A percentile compares a stretch with the other conserved stretches of the same genome.
Conservation (phyloP, 177 flowering plant species). For the Vitis hybrid region DNA sequence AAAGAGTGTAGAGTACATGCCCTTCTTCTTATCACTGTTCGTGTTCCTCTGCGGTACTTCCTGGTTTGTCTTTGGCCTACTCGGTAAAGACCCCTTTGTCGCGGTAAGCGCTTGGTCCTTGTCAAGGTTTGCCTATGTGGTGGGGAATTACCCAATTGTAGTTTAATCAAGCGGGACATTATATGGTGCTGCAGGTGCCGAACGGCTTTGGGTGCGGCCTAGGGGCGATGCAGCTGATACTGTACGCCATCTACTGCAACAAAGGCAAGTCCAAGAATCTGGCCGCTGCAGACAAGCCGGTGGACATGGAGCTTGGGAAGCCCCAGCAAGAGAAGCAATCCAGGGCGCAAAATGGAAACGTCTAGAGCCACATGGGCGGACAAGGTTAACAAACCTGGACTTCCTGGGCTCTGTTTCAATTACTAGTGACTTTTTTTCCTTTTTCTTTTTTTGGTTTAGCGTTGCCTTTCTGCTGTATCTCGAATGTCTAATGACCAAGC, state of each 20-base stretch:
- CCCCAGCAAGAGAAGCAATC: conserved; percentile 11
- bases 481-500: background rate
- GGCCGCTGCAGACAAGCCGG: background rate
- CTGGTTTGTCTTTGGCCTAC: conserved; percentile 65
- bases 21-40: conserved; percentile 69
- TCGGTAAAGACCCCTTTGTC: conserved; percentile 67
- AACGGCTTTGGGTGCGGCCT: conserved; percentile 66
- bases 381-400: no score
- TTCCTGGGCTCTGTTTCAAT: no score
- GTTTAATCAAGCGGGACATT: no score
- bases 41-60: conserved; percentile 72
- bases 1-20: conserved; percentile 82
- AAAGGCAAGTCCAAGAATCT: conserved; percentile 24
- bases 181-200: conserved; percentile 38
- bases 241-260: conserved; percentile 59
- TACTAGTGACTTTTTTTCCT: background rate
- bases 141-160: no score
- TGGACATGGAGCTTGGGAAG: conserved; percentile 27
- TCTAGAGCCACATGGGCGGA: background rate
- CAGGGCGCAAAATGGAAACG: conserved; percentile 13
- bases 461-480: background rate
- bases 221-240: conserved; percentile 60
- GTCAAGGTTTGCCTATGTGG: no score
- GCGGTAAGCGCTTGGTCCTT: conserved; percentile 42
- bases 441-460: background rate